Conservation (phyloP, 1,284 basidiomycete species). For the Irpex sp. region DNA sequence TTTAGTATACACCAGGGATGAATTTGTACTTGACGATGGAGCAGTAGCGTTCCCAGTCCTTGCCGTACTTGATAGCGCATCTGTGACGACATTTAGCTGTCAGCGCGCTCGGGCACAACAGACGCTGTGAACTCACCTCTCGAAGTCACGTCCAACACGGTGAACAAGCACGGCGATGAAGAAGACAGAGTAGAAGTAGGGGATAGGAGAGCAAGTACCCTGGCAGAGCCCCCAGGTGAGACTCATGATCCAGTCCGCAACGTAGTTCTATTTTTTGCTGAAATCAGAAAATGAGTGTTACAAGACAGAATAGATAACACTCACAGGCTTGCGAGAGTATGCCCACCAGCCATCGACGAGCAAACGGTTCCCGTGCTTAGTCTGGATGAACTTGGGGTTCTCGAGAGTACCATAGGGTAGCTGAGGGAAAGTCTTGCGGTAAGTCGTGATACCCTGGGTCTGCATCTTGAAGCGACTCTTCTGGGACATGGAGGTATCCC, state of each 20-base stretch:
- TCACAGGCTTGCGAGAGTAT: constrained; percentile 84
- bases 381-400: constrained; percentile 92
- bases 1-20: constrained; percentile 70
- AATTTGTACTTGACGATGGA: constrained; percentile 85
- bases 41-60: constrained; percentile 93
- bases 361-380: constrained; percentile 89
- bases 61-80: constrained; percentile 91
- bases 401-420: constrained; percentile 84
- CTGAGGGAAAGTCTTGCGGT: constrained; percentile 93
- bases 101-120: background rate
- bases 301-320: constrained; percentile 22
- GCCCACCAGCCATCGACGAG: constrained; percentile 89
- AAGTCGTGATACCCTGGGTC: constrained; percentile 83
- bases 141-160: constrained; percentile 88
- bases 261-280: constrained; percentile 57
- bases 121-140: constrained; percentile 50
- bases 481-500: constrained; percentile 95
- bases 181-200: constrained; percentile 94
- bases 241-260: constrained; percentile 87
- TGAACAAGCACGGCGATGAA: constrained; percentile 89
- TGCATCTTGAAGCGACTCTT: constrained; percentile 99
- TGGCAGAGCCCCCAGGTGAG: constrained; percentile 90
- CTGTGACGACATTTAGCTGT: constrained; percentile 31
- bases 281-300: background rate
- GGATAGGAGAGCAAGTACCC: constrained; percentile 82